Base-by-base conservation (phyloP, 2,329 filamentous ascomycete genomes). In the Blastomyces silverae region DNA sequence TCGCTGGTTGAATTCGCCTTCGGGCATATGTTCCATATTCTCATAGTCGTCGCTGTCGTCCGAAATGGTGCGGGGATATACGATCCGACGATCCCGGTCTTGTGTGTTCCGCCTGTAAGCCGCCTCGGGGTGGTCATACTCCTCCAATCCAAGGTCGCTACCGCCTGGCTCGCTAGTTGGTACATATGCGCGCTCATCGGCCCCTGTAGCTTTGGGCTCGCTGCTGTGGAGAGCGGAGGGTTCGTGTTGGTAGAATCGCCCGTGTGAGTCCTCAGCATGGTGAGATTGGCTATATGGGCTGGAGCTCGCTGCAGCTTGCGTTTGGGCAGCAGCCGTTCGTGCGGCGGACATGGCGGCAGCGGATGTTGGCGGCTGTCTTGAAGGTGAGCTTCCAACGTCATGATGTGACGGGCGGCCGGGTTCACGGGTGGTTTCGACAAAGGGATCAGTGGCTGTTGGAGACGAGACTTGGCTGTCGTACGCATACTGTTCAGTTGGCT, bases 131-230 rank as follows among this genome's bases (percentile, higher is more conserved):
- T 89, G 85, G 67, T 84, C 82, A 76, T 89, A 92, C 75, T 92
- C 89, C 75, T 89, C 89, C 71, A 86, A 88, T 67, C 82, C 83
- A 69, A 81, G 82, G 74, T 89, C 88, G 65, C 85, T 88, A 66
- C 78, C 78, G 64, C 75, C 75, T 64, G 74, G 77, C 28, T 76
- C 79, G 65, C 81, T 81, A 22, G 74, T 73, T 20, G 77, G 77
- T 44, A 82, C 81, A 68, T 81, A 84, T 25, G 80, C 76, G 62
- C 68, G 76, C 65, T 81, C 77, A 64, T 81, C 79, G 37, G 76
- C 76, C 65, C 80, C 78, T 28, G 77, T 82, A 68, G 80, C 81
- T 8, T 74, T 69, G 72, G 71, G 70, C 65, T 72, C 66, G 61
- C 72, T 66, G 8, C 62, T 55, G 61, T 79, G 77, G 7, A 73